Evolutionary conservation across 108 stramenopile genomes (phyloP), one percentile per base, ranked within the genome.

Genomic region (Stephanodiscus minutulus): DNA sequence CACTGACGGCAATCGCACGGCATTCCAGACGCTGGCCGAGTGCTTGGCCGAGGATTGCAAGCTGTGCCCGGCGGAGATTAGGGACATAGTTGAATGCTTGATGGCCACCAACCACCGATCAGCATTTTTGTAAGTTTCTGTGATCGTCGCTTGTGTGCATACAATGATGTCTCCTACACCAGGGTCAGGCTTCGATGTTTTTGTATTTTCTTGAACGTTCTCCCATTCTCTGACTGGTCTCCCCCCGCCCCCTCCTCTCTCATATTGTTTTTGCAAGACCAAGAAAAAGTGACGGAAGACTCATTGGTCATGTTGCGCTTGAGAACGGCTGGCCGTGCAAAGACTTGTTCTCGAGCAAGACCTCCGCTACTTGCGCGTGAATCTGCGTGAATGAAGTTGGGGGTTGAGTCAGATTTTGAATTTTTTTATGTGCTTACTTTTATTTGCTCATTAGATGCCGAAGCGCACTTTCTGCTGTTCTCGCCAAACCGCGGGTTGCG

Each of bases 321-420:
- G 85, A 88, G 54, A 84, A 88, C 70, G 85, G 85, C 3, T 88
- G 87, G 87, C 85, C 85, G 12, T 84, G 79, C 60, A 82, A 85
- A 47, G 87, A 88, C 43, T 44, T 68, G 48, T 53, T 79, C 20
- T 61, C 71, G 17, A 66, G 65, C 21, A 79, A 79, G 43, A 41
- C 50, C 7, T 66, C 77, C 22, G 77, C 70, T 31, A 61, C 66
- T 50, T 67, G 77, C 56, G 78, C 78, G 15, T 71, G 47, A 70
- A 3, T 39, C 6, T 49, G n/a, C n/a, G n/a, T n/a, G n/a, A n/a
- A n/a, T n/a, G n/a, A n/a, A n/a, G n/a, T n/a, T n/a, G n/a, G n/a
- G n/a, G n/a, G n/a, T n/a, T n/a, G n/a, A n/a, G n/a, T n/a, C n/a
- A n/a, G n/a, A n/a, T n/a, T n/a, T n/a, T n/a, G n/a, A n/a, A n/a